Conservation (phyloP, 1,139 yeast species). For the Hemisphaericaspora lyxosophila region DNA sequence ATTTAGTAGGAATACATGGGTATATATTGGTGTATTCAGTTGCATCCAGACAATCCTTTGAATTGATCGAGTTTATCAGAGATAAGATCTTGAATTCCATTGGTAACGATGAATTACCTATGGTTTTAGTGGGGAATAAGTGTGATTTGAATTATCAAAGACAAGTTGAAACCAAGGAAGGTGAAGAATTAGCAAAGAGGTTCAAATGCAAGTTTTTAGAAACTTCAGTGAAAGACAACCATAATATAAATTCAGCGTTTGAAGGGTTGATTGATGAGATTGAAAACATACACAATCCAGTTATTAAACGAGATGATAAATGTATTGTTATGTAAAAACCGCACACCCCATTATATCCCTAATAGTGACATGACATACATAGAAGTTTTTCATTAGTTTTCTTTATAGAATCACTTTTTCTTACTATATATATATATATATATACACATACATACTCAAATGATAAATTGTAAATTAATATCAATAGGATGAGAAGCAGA, state of each 20-base stretch:
- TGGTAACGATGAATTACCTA: conserved; percentile 73
- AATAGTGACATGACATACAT: not conserved
- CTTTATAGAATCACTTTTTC: not conserved
- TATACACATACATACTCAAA: conserved; percentile 11
- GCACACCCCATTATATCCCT: not conserved
- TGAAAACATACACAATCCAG: conserved; percentile 59
- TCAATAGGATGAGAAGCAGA: conserved; percentile 85
- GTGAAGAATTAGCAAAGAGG: conserved; percentile 59
- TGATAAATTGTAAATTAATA: conserved; percentile 61
- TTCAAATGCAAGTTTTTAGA: conserved; percentile 72
- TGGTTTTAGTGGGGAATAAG: conserved; percentile 84
- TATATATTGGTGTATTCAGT: conserved; percentile 81
- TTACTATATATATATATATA: conserved; percentile 1
- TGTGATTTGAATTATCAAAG: conserved; percentile 65
- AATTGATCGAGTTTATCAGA: conserved; percentile 71
- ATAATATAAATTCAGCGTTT: conserved; percentile 66
- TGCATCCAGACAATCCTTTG: conserved; percentile 76
- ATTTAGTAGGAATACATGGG: conserved; percentile 83
- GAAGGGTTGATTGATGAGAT: conserved; percentile 68
- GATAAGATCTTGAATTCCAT: conserved; percentile 80
- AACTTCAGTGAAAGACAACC: conserved; percentile 76
- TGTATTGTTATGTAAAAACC: conserved; percentile 31
- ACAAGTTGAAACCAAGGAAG: conserved; percentile 67
- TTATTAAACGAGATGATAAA: conserved; percentile 34
- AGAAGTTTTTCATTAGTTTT: not conserved